Evolutionary conservation across 306 rosid species (phyloP).

Genomic region (Rubus idaeus): DNA sequence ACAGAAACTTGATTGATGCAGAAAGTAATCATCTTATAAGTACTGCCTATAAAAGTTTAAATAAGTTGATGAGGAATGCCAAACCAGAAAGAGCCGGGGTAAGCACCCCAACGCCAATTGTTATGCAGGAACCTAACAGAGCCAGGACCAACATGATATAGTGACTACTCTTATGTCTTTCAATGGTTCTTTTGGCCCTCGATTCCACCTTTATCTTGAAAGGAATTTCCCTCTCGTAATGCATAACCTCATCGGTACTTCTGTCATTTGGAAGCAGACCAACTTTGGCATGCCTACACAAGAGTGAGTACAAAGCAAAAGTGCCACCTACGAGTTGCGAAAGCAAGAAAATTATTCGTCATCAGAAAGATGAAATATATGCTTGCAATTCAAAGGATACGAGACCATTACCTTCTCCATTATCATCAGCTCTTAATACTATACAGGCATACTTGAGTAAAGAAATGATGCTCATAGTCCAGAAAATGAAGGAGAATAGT

Average conservation of each 20-base stretch:
- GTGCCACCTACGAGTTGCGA: conserved; percentile 55
- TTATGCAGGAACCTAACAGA: conserved; percentile 76
- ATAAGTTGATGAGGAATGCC: not conserved
- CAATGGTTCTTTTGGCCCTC: conserved; percentile 64
- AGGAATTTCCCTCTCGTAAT: conserved; percentile 34
- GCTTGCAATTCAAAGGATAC: not conserved
- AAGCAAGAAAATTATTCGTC: conserved; percentile 18
- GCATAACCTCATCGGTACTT: conserved; percentile 44
- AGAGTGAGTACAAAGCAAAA: conserved; percentile 73
- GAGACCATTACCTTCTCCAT: conserved; percentile 58
- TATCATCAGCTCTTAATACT: conserved; percentile 65
- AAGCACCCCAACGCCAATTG: conserved; percentile 71
- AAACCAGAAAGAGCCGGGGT: conserved; percentile 84
- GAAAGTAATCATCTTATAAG: not conserved
- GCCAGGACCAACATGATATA: conserved; percentile 65
- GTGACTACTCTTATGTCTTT: conserved; percentile 55
- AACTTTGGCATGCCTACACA: conserved; percentile 84
- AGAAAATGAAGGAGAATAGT: conserved; percentile 71
- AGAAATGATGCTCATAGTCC: conserved; percentile 67
- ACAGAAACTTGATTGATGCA: not conserved
- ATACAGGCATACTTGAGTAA: conserved; percentile 62
- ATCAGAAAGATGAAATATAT: conserved; percentile 2
- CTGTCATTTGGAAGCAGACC: conserved; percentile 69
- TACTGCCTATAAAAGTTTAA: not conserved
- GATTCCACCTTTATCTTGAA: conserved; percentile 49